Base-by-base conservation (phyloP, 2,329 filamentous ascomycete genomes). In the Exophiala sp. region DNA sequence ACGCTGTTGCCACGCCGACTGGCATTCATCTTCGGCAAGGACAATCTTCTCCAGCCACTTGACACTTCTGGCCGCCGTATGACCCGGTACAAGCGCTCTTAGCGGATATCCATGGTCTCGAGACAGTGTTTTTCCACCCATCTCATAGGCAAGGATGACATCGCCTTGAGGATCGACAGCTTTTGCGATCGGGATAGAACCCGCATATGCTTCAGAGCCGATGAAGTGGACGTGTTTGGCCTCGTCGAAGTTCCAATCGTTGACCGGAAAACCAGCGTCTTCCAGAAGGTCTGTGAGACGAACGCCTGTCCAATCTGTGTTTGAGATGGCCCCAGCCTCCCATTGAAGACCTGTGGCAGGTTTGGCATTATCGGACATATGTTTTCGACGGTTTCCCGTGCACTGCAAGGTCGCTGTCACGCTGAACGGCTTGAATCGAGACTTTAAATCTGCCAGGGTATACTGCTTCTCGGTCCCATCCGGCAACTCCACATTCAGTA, bases 11-110 rank as follows among this genome's bases (percentile, higher is more conserved):
- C 84, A 86, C 64, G 85, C 79, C 40, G 78, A 84, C 3, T 76
- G 69, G 61, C 82, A 85, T 67, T 88, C 85, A 58, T 88, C 85
- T 52, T 84, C 82, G 36, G 82, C 81, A 1, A 88, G 73, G 0
- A 80, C 77, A 50, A 88, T 83, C 41, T 79, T 79, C 57, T 77
- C 82, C 1, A 88, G 71, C 85, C 85, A 88, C 64, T 88, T 88
- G 59, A 87, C 84, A 5, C 80, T 84, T 33, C 58, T 54, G 1
- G 84, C 85, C 1, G 84, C 85, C 1, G 87, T 84, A 47, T 83
- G 79, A 0, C 85, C 85, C 0, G 85, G 83, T 0, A 87, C 81
- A 2, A 87, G 72, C 0, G 79, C 78, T 1, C 84, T 75, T 11
- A 87, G 68, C 0, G 85, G 85, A 60, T 78, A 87, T 0, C 85